phyloP scores from a whole-genome alignment of 2,329 filamentous ascomycete genomes.

The Elsinoe batatas region DNA sequence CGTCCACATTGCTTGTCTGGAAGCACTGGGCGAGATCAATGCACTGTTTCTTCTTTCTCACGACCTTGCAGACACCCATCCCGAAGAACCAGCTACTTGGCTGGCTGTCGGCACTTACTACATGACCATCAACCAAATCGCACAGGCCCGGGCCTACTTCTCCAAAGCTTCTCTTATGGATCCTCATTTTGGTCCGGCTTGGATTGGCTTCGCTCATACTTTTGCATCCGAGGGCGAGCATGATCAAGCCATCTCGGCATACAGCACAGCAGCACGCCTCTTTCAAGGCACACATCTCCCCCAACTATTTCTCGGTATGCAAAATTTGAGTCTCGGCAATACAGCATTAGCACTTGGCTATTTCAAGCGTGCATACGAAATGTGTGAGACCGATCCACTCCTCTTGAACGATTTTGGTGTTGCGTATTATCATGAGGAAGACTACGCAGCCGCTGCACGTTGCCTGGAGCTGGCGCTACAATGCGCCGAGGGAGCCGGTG shows the following conservation, averaged over 20 bases:
- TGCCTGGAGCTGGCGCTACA: slow-evolving; percentile 70
- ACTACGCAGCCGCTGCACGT: slow-evolving; percentile 62
- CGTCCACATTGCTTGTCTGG: slow-evolving; percentile 80
- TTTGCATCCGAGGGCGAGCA: slow-evolving; percentile 97
- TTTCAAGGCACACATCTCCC: slow-evolving; percentile 97
- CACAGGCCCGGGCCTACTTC: slow-evolving; percentile 90
- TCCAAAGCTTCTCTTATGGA: slow-evolving; percentile 97
- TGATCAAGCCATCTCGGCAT: slow-evolving; percentile 95
- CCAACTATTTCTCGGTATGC: slow-evolving; percentile 95
- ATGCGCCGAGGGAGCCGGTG: slow-evolving; percentile 67
- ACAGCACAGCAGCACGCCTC: slow-evolving; percentile 84
- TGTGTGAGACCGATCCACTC: slow-evolving; percentile 77
- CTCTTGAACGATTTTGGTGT: slow-evolving; percentile 93
- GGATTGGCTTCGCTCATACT: slow-evolving; percentile 98
- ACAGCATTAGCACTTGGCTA: slow-evolving; percentile 91
- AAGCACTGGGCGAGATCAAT: slow-evolving; percentile 79
- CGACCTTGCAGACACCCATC: slow-evolving; percentile 82
- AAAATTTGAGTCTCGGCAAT: slow-evolving; percentile 92
- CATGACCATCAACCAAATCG: slow-evolving; percentile 75
- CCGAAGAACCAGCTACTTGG: slow-evolving; percentile 85
- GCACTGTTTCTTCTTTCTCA: slow-evolving; percentile 85
- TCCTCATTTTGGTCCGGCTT: slow-evolving; percentile 90
- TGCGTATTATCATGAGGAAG: slow-evolving; percentile 86
- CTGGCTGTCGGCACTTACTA: slow-evolving; percentile 94
- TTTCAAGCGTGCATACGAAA: slow-evolving; percentile 72